Evolutionary conservation across 2,329 filamentous ascomycete genomes (phyloP).

Genomic region (Orbilia oligospora): DNA sequence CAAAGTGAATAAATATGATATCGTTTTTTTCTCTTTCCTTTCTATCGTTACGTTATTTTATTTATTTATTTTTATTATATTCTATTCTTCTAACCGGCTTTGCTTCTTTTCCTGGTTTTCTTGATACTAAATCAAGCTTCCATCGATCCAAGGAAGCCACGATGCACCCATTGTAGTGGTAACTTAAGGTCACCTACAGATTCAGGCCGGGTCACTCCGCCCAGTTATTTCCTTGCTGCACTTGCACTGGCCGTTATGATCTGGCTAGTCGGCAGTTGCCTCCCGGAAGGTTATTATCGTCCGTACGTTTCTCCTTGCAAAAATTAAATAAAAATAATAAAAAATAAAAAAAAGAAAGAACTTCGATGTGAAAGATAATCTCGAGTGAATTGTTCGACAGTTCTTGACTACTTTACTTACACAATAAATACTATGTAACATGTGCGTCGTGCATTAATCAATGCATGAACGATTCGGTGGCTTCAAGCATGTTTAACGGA

Average conservation of each 20-base stretch:
- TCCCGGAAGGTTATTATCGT: background rate
- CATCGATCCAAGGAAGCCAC: constrained; percentile 6
- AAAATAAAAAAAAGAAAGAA: too few relatives aligned
- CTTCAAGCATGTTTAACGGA: constrained; percentile 11
- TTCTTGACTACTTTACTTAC: background rate
- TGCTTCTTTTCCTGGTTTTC: too few relatives aligned
- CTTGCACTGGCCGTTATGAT: too few relatives aligned
- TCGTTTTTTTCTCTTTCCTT: too few relatives aligned
- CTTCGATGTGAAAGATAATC: constrained; percentile 1
- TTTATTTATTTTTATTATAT: too few relatives aligned
- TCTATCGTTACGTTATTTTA: too few relatives aligned
- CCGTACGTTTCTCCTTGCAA: too few relatives aligned
- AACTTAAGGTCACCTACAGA: constrained; percentile 8
- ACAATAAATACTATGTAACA: constrained; percentile 20
- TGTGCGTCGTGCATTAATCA: constrained; percentile 42
- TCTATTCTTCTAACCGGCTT: too few relatives aligned
- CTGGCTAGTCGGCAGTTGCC: constrained; percentile 18
- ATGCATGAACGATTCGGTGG: constrained; percentile 40
- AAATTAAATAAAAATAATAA: too few relatives aligned
- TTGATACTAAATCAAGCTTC: background rate
- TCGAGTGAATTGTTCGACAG: background rate
- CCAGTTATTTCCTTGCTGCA: constrained; percentile 6
- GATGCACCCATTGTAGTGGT: constrained; percentile 16
- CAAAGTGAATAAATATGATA: constrained; percentile 30
- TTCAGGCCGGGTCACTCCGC: constrained; percentile 9